Evolutionary conservation across 78 protist species (phyloP), one percentile per base, ranked within the genome.

Genomic region (Emiliania huxleyi): DNA sequence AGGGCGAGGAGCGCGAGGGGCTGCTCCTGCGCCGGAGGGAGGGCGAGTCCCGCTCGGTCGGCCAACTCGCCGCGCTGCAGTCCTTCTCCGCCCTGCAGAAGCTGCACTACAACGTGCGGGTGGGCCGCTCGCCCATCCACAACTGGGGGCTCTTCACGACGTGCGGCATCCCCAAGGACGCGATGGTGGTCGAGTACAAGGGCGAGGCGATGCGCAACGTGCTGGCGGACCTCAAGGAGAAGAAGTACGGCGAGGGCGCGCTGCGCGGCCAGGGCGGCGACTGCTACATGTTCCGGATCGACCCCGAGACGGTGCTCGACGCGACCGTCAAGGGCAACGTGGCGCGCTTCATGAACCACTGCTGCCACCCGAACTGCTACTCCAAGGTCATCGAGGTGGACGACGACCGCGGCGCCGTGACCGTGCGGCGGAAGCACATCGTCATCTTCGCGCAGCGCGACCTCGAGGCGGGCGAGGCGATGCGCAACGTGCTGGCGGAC

Each of bases 291-390:
- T 99, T 99, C 95, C 93, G 98, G 8, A 35, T 98, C 0, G 99
- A 98, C 87, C 96, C 93, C 1, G 95, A 95, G n/a, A 19, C 43
- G 8, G 96, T 99, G 43, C 93, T 98, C 2, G 99, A 99, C 87
- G 98, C 99, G 33, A 98, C 99, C 18, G 26, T 52, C 44, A 92
- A 49, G 35, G 99, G 99, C 29, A 96, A 95, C 95, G 38, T 96
- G 0, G 99, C 99, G 12, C 94, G 99, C 48, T 99, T 97, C 94
- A 99, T 99, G 62, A 99, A 99, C 92, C 99, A 99, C 94, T 94
- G 96, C 87, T 99, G 99, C 94, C 98, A 96, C 18, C 99, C 99
- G 29, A 99, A 98, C 94, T 97, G 99, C 94, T 91, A 55, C 8
- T 99, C 99, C 0, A 91, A 97, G 89, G 73, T 98, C 33, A n/a